A percentile compares a stretch with the other conserved stretches of the same genome.
Conservation (phyloP, 805 yeast genomes). For the Schwanniomyces pseudopolymorphus region DNA sequence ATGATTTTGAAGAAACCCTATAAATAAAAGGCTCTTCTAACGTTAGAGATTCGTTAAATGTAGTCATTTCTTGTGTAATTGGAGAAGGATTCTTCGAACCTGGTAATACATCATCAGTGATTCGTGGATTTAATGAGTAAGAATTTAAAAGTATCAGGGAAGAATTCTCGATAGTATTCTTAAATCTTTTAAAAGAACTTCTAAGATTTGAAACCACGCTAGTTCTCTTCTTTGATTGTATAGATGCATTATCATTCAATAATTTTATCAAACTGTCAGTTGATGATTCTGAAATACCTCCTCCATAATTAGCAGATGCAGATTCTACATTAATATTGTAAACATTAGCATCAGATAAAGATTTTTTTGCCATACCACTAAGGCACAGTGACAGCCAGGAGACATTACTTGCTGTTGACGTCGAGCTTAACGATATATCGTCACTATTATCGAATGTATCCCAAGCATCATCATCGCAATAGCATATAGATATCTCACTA, state of each 20-base stretch:
- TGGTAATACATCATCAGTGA: slow-evolving; percentile 17
- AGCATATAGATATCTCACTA: background rate
- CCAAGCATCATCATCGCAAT: background rate
- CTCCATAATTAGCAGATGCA: background rate
- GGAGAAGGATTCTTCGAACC: background rate
- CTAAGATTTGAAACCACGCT: slow-evolving; percentile 12
- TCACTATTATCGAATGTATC: background rate
- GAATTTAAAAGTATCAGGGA: slow-evolving; percentile 1
- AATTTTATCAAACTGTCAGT: slow-evolving; percentile 7
- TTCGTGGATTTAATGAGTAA: slow-evolving; percentile 10
- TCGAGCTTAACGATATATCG: background rate
- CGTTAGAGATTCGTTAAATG: slow-evolving; percentile 9
- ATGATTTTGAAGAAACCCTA: slow-evolving; percentile 4
- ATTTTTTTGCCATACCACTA: slow-evolving; percentile 4
- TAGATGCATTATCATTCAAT: slow-evolving; percentile 1
- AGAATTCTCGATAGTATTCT: slow-evolving; percentile 3
- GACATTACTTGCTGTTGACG: background rate
- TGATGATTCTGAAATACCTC: slow-evolving; percentile 1
- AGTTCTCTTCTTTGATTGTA: background rate
- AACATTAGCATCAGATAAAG: slow-evolving; percentile 7
- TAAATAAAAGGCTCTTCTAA: background rate
- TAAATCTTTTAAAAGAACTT: slow-evolving; percentile 11
- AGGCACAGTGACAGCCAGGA: background rate
- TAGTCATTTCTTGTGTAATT: slow-evolving; percentile 11
- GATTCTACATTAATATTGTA: background rate